Evolutionary conservation across 345 rosid genomes (phyloP).

Genomic region (Pugionium dolabratum): DNA sequence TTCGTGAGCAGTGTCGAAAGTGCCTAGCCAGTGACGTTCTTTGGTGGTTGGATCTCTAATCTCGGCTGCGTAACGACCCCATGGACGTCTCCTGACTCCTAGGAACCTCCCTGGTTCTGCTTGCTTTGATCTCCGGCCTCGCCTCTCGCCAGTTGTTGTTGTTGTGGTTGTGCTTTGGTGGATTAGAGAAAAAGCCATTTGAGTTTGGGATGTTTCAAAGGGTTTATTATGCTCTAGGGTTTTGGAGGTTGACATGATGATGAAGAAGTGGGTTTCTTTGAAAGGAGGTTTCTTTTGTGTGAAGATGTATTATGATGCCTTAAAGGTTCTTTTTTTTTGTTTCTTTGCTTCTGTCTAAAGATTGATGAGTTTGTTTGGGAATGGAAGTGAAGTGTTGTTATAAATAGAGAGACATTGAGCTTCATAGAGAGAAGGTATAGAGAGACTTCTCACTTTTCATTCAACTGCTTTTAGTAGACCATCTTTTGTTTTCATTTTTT

Average conservation of each 20-base stretch:
- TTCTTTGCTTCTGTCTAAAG: constrained; percentile 24
- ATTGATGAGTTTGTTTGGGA: constrained; percentile 35
- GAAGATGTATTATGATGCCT: constrained; percentile 10
- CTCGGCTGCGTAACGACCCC: constrained; percentile 98
- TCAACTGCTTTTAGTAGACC: constrained; percentile 40
- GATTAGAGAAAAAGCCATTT: constrained; percentile 50
- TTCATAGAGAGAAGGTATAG: constrained; percentile 28
- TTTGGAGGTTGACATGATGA: constrained; percentile 41
- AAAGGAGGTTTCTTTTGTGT: constrained; percentile 28
- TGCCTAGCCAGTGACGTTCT: constrained; percentile 98
- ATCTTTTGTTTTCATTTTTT: constrained; percentile 20
- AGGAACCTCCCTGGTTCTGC: constrained; percentile 89
- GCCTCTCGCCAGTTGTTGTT: constrained; percentile 49
- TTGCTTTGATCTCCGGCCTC: constrained; percentile 80
- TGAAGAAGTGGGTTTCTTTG: not conserved
- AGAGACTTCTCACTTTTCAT: constrained; percentile 36
- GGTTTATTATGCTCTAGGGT: constrained; percentile 39
- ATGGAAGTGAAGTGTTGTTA: constrained; percentile 40
- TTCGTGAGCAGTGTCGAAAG: constrained; percentile 96
- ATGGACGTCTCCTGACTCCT: constrained; percentile 89
- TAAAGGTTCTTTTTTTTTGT: not conserved
- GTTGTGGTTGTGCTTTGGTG: constrained; percentile 50
- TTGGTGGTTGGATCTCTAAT: constrained; percentile 94
- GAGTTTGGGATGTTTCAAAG: constrained; percentile 41
- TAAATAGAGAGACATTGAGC: constrained; percentile 40